Evolutionary conservation across 345 rosid species (phyloP).

Genomic region (Arabidopsis thaliana): TAIR10.1 NC_003070.9:28048501-28049000

Average conservation of each 20-base stretch:
- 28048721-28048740: too few species aligned
- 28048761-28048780: too few species aligned
- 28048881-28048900: slow-evolving; percentile 42
- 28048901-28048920: slow-evolving; percentile 39
- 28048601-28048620: slow-evolving; percentile 25
- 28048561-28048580: slow-evolving; percentile 16
- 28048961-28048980: slow-evolving; percentile 41
- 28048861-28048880: slow-evolving; percentile 47
- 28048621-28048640: background rate
- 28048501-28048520: slow-evolving; percentile 13
- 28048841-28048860: slow-evolving; percentile 24
- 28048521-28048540: slow-evolving; percentile 29
- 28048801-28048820: too few species aligned
- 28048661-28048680: background rate
- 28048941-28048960: slow-evolving; percentile 13
- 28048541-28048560: slow-evolving; percentile 36
- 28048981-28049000: slow-evolving; percentile 44
- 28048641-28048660: background rate
- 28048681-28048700: too few species aligned
- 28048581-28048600: slow-evolving; percentile 9
- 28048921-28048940: background rate
- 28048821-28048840: too few species aligned
- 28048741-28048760: too few species aligned
- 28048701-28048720: too few species aligned
- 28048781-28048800: too few species aligned